A percentile compares a stretch with the other conserved stretches of the same genome.
These are phyloP conservation scores for Backusella sp. DNA, from an alignment of 192 early-diverging fungal species.

Conservation along the genomic window DNA sequence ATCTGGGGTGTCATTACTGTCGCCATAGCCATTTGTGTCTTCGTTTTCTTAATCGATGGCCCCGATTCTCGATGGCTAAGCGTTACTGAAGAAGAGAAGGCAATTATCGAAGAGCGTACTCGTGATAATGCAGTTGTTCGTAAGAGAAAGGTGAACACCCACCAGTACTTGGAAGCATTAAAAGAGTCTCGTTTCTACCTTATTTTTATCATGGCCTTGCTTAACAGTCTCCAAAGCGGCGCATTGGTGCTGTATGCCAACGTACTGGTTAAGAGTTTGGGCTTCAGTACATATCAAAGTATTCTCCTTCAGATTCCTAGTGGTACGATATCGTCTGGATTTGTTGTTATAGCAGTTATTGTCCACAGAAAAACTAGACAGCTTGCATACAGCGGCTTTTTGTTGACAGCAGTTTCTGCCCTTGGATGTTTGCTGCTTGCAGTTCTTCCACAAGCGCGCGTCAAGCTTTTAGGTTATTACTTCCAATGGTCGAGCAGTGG, in stretches of 20 bases:
- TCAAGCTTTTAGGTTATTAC: conserved; percentile 3
- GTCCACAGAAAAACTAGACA: background rate
- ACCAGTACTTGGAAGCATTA: conserved; percentile 24
- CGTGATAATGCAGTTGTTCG: conserved; percentile 18
- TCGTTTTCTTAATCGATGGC: conserved; percentile 27
- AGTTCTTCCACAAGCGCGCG: background rate
- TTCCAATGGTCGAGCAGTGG: background rate
- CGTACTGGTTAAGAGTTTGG: conserved; percentile 13
- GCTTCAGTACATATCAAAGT: conserved; percentile 11
- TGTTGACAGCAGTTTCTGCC: background rate
- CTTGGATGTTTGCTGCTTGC: conserved; percentile 6
- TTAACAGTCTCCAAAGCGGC: conserved; percentile 19
- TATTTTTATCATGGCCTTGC: background rate
- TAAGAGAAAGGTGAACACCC: background rate
- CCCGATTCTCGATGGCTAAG: background rate
- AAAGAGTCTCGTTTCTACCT: conserved; percentile 23
- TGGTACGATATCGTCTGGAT: background rate
- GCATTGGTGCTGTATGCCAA: conserved; percentile 17
- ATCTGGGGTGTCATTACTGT: conserved; percentile 22
- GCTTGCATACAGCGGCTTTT: background rate
- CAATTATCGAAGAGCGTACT: conserved; percentile 23
- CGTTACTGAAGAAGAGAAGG: conserved; percentile 20
- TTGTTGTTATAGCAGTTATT: background rate
- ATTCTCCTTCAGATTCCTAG: conserved; percentile 14
- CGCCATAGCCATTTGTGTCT: background rate